phyloP scores from a whole-genome alignment of 495 filamentous ascomycete genomes.

The Podospora bellae-mahoneyi region DNA sequence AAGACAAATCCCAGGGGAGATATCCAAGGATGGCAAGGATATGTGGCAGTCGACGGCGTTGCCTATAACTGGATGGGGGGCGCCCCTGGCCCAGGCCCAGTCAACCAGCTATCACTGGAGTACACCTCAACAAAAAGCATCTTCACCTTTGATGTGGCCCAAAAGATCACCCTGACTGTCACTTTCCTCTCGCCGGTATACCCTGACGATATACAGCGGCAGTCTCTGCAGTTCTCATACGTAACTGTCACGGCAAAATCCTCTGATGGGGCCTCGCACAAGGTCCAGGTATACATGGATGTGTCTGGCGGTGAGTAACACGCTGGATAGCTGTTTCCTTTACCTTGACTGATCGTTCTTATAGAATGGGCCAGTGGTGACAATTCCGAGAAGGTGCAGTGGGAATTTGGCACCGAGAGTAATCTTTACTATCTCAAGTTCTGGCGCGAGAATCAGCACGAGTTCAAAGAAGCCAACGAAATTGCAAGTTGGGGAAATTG shows the following conservation, averaged over 20 bases:
- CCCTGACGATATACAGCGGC: slow-evolving; percentile 76
- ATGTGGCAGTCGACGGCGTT: slow-evolving; percentile 51
- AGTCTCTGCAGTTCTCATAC: slow-evolving; percentile 88
- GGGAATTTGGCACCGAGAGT: slow-evolving; percentile 37
- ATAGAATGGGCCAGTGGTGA: slow-evolving; percentile 48
- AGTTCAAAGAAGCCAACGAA: slow-evolving; percentile 67
- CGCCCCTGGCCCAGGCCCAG: slow-evolving; percentile 49
- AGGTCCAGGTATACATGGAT: slow-evolving; percentile 81
- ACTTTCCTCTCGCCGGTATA: slow-evolving; percentile 89
- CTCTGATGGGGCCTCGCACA: slow-evolving; percentile 54
- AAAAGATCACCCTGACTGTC: slow-evolving; percentile 64
- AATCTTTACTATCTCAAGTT: slow-evolving; percentile 53
- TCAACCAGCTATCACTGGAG: slow-evolving; percentile 53
- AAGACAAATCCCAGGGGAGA: slow-evolving; percentile 54
- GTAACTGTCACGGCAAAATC: slow-evolving; percentile 62
- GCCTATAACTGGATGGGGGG: slow-evolving; percentile 62
- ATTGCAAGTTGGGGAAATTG: slow-evolving; percentile 84
- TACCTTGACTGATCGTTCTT: slow-evolving; percentile 12
- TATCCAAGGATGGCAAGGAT: slow-evolving; percentile 71
- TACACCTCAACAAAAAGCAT: slow-evolving; percentile 88
- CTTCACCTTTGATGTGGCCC: slow-evolving; percentile 70
- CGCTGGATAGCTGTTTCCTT: slow-evolving; percentile 23
- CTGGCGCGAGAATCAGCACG: slow-evolving; percentile 56
- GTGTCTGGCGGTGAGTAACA: slow-evolving; percentile 70
- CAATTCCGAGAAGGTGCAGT: slow-evolving; percentile 34